These are phyloP conservation scores for Clarkia xantiana DNA, from an alignment of 345 rosid species.

Conservation along the genomic window DNA sequence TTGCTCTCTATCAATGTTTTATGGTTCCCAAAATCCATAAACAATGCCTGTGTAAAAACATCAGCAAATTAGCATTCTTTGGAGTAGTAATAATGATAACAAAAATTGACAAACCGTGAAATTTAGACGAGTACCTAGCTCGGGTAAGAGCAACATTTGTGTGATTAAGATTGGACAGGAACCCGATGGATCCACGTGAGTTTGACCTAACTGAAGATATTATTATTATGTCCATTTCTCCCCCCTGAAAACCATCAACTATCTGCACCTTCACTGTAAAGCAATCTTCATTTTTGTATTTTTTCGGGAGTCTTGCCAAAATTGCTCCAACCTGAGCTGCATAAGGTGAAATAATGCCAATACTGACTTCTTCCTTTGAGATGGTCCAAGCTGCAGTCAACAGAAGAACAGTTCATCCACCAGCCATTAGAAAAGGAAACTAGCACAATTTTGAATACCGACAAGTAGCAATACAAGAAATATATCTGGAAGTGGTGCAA, in stretches of 20 bases:
- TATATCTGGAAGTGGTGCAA: too few species aligned
- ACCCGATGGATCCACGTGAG: constrained; percentile 14
- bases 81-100: too few species aligned
- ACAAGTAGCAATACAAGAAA: too few species aligned
- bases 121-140: constrained; percentile 19
- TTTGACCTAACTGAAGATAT: constrained; percentile 34
- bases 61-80: background rate
- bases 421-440: too few species aligned
- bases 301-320: constrained; percentile 13
- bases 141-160: constrained; percentile 32
- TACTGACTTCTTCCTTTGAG: constrained; percentile 14
- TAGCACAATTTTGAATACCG: background rate
- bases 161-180: constrained; percentile 15
- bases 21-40: constrained; percentile 42
- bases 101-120: too few species aligned
- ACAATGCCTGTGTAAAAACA: constrained; percentile 16
- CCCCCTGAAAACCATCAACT: constrained; percentile 32
- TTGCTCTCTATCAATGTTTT: constrained; percentile 17
- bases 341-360: constrained; percentile 35
- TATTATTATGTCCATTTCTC: constrained; percentile 26
- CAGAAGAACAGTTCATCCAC: too few species aligned
- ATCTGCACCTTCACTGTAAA: constrained; percentile 21
- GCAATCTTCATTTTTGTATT: constrained; percentile 6
- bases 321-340: constrained; percentile 25
- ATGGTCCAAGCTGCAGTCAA: constrained; percentile 20